Evolutionary conservation across 2,329 filamentous ascomycete genomes (phyloP), one percentile per base, ranked within the genome.

Genomic region (Didymella glomerata): DNA sequence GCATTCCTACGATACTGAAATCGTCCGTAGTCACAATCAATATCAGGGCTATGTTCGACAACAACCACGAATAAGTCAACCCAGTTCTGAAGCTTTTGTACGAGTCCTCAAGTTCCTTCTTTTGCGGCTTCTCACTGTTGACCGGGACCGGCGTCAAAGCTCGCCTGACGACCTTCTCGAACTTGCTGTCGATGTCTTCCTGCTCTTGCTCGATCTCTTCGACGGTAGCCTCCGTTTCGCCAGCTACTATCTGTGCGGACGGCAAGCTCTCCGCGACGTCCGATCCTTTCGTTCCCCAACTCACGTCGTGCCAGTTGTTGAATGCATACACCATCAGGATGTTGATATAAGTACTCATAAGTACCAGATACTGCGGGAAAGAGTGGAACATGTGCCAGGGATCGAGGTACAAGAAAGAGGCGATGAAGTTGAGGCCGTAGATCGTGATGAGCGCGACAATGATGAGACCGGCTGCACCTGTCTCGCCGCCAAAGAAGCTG

Each of bases 341-440:
- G 84, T 97, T 98, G 87, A 96, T 93, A 82, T 97, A 97, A 14
- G 92, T 95, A 16, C 93, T 96, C 85, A 94, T 93, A 73, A 96
- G 86, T 57, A 96, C 81, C 69, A 97, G 83, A 78, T 97, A 97
- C 74, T 90, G 87, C n/a, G 90, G 90, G 86, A 96, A 98, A 2
- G 93, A 97, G 76, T 94, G 94, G 83, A 97, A 96, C 94, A 97
- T 97, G 85, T 97, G 94, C 94, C 94, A 98, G 27, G 94, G 94
- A 78, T 98, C 94, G 68, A 97, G 84, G 81, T 97, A 97, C 79
- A 97, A 82, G 85, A 97, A 96, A 16, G 30, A 34, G 14, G 30
- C 30, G 11, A 34, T 34, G 6, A 34, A 34, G 30, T 34, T 34
- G 30, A 34, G 30, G 30, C 30, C 30, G 14, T 34, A 34, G 30